These are phyloP conservation scores for Mycosphaerella sp. DNA, from an alignment of 2,329 filamentous ascomycete species.

Conservation along the genomic window DNA sequence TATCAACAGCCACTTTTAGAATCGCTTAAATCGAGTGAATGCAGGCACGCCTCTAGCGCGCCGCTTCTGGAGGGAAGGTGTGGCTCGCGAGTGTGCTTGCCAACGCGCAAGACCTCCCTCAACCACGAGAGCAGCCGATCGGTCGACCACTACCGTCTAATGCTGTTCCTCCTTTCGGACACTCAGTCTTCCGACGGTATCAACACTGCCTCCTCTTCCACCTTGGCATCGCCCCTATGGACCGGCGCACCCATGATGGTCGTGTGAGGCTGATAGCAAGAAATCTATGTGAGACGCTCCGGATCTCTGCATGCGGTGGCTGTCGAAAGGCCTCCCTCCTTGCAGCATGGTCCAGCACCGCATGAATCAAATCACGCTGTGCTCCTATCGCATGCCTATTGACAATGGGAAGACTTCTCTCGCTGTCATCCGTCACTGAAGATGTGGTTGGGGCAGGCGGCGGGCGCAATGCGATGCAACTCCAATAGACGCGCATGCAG, in stretches of 20 bases:
- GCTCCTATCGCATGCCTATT: constrained; percentile 3
- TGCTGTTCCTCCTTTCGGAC: neutral
- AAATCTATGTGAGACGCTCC: constrained; percentile 14
- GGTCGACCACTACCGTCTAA: neutral
- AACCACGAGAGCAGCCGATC: neutral
- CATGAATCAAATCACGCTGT: constrained; percentile 14
- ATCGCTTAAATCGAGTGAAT: constrained; percentile 3
- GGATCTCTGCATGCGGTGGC: constrained; percentile 1
- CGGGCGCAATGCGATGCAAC: constrained; percentile 7
- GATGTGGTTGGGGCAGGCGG: constrained; percentile 5
- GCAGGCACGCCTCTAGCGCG: constrained; percentile 7
- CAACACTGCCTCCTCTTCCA: neutral
- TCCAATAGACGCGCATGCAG: constrained; percentile 1
- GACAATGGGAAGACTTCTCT: neutral
- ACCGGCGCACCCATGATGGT: neutral
- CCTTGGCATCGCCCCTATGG: neutral
- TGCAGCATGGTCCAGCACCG: constrained; percentile 7
- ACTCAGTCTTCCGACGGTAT: neutral
- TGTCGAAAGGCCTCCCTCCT: constrained; percentile 7
- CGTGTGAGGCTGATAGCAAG: neutral
- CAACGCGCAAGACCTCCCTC: neutral
- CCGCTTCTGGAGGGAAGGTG: constrained; percentile 1
- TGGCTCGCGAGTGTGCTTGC: neutral
- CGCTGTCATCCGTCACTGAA: neutral
- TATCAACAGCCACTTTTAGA: constrained; percentile 6